Evolutionary conservation across 495 filamentous ascomycete species (phyloP), one percentile per base, ranked within the genome.

Genomic region (Umbilicaria muhlenbergii): DNA sequence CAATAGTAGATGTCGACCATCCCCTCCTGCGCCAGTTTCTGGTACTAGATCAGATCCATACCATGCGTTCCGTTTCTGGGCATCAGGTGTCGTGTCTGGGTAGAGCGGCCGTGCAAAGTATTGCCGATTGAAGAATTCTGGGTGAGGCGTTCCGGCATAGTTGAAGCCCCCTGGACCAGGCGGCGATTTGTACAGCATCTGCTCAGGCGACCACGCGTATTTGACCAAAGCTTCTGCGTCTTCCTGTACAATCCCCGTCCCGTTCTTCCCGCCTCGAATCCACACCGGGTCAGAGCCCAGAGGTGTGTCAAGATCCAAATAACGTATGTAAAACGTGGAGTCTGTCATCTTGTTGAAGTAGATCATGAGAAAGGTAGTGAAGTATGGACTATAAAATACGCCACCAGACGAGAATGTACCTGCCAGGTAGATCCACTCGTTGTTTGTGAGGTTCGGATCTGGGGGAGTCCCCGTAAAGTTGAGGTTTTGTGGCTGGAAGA

Each of bases 311-410:
- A 56, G 46, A 36, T 59, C 51, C 10, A 59, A 46, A 41, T 46
- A 58, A 18, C 56, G 50, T 10, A 54, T 39, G 33, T 50, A 59
- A 41, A 59, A 59, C 11, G 57, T 59, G 17, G 50, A 56, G 33
- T 59, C 57, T 33, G 48, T 57, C 36, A 54, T 35, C 15, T 55
- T 48, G 41, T 59, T 59, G 43, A 57, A 58, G 31, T 59, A 59
- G 10, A 58, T 34, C 46, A 59, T 56, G 43, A 58, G 38, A 44
- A 59, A 59, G 16, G 53, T 59, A 13, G 47, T 11, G 36, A 56
- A 59, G 41, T 53, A 58, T 5, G 56, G 56, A 46, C 56, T 59
- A 39, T 49, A 59, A 51, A 59, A 59, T n/a, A 59, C 35, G 40
- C 42, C 47, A 5, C 57, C 57, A 13, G 50, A 59, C 5, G 55